Conservation (phyloP, 2,329 filamentous ascomycete species). For the Aspergillus pseudoterreus region DNA sequence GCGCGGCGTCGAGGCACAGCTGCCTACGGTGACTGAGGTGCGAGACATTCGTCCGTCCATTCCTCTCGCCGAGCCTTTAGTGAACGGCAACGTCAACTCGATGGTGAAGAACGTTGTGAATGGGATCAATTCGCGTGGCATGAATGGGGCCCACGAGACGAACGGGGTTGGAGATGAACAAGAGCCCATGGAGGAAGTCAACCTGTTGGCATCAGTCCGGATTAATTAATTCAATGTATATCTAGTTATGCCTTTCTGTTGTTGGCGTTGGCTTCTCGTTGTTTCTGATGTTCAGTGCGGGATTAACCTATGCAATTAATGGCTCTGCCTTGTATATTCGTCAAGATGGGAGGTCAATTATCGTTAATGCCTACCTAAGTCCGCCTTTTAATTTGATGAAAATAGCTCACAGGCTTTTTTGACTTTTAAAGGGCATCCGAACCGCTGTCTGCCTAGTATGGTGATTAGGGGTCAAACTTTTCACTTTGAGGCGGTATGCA, state of each 20-base stretch:
- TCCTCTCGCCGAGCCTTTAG: slow-evolving; percentile 5
- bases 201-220: slow-evolving; percentile 7
- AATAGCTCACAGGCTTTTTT: too few relatives aligned
- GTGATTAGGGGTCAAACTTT: too few relatives aligned
- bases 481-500: too few relatives aligned
- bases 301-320: neutral
- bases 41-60: neutral
- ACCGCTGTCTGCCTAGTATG: too few relatives aligned
- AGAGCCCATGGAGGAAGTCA: neutral
- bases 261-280: neutral
- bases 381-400: too few relatives aligned
- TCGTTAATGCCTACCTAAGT: too few relatives aligned
- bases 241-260: neutral
- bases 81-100: slow-evolving; percentile 1
- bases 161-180: neutral
- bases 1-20: slow-evolving; percentile 1
- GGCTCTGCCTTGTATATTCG: neutral
- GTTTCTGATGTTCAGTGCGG: slow-evolving; percentile 3
- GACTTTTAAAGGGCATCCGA: too few relatives aligned
- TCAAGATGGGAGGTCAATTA: neutral
- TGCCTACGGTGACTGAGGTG: slow-evolving; percentile 1
- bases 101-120: slow-evolving; percentile 7
- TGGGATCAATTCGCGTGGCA: slow-evolving; percentile 6
- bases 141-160: neutral
- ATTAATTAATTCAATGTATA: slow-evolving; percentile 2